Percentiles rank a stretch among this genome's conserved stretches.
phyloP scores from a whole-genome alignment of 2,329 filamentous ascomycete genomes.

The Hypoxylon rubiginosum region DNA sequence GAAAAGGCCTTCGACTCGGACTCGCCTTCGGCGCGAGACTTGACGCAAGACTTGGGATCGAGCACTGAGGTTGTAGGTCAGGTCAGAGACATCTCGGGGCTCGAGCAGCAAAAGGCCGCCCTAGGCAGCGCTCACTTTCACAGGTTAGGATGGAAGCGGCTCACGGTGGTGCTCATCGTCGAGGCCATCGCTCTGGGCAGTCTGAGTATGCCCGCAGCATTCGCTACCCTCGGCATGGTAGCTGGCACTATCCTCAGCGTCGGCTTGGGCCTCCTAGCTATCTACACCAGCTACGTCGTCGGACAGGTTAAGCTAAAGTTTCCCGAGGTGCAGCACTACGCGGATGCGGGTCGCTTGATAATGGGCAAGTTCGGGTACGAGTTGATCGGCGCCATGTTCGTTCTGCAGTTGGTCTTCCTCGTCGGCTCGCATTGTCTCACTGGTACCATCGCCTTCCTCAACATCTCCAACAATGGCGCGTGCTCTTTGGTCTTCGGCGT shows the following conservation, averaged over 20 bases:
- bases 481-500: conserved; percentile 72
- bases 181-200: conserved; percentile 69
- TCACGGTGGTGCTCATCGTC: conserved; percentile 68
- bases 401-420: conserved; percentile 72
- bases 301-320: conserved; percentile 57
- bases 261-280: conserved; percentile 60
- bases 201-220: conserved; percentile 65
- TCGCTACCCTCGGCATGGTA: conserved; percentile 68
- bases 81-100: conserved; percentile 55
- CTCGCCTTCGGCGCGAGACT: conserved; percentile 23
- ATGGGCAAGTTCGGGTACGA: conserved; percentile 66
- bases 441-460: conserved; percentile 72
- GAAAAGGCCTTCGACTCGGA: conserved; percentile 36
- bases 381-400: conserved; percentile 66
- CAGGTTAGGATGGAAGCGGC: conserved; percentile 68
- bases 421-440: conserved; percentile 74
- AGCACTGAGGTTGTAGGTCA: conserved; percentile 50
- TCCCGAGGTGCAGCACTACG: conserved; percentile 54
- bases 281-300: conserved; percentile 63
- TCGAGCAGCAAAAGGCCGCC: conserved; percentile 62
- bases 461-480: conserved; percentile 66
- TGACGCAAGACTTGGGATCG: conserved; percentile 36
- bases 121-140: conserved; percentile 64
- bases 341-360: conserved; percentile 70
- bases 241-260: conserved; percentile 60